A percentile compares a stretch with the other conserved stretches of the same genome.
These are phyloP conservation scores for Zostera marina DNA, from an alignment of 116 monocot species.

Conservation along the genomic window DNA sequence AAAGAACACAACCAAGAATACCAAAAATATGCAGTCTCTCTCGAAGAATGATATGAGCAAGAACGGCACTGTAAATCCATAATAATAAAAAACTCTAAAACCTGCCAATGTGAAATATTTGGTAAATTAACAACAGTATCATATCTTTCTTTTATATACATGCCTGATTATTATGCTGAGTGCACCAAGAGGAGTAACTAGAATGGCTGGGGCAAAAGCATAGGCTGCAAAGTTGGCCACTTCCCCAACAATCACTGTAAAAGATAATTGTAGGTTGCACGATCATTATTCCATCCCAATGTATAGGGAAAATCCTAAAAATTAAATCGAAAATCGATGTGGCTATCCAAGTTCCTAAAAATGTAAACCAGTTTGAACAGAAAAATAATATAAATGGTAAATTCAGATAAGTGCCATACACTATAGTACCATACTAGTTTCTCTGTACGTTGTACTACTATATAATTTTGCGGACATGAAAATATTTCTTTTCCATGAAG, in stretches of 20 bases:
- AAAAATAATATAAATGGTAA: too few species aligned
- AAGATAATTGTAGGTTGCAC: constrained; percentile 8
- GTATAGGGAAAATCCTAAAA: neutral
- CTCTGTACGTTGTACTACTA: too few species aligned
- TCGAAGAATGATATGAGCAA: constrained; percentile 79
- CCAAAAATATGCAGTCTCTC: constrained; percentile 93
- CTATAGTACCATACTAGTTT: too few species aligned
- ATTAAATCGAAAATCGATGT: too few species aligned
- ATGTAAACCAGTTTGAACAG: too few species aligned
- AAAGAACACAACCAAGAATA: constrained; percentile 81
- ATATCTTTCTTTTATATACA: neutral
- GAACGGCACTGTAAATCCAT: constrained; percentile 58
- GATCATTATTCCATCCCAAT: neutral
- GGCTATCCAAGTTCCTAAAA: too few species aligned
- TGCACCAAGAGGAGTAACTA: constrained; percentile 98
- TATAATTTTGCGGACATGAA: too few species aligned
- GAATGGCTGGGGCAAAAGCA: constrained; percentile 98
- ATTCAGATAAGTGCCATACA: too few species aligned
- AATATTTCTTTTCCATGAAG: too few species aligned
- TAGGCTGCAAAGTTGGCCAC: constrained; percentile 96
- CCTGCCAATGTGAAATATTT: neutral
- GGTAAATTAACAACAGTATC: neutral
- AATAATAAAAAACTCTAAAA: neutral
- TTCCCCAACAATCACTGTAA: constrained; percentile 95
- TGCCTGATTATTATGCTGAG: constrained; percentile 99